A percentile compares a stretch with the other conserved stretches of the same genome.
phyloP scores from a whole-genome alignment of 1,284 basidiomycete genomes.

The Agroathelia rolfsii region DNA sequence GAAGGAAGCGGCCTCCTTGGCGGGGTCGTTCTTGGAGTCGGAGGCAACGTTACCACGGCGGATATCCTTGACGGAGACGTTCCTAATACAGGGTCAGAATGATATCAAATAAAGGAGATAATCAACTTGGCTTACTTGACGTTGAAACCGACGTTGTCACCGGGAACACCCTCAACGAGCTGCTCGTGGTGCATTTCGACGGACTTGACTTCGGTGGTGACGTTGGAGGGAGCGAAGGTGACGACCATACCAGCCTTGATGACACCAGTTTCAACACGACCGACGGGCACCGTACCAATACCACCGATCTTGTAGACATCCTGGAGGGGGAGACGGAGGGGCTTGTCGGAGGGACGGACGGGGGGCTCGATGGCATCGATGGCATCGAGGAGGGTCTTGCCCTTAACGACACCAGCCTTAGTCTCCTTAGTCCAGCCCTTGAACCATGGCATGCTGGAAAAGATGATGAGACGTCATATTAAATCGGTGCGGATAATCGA shows the following conservation, averaged over 20 bases:
- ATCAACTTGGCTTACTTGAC: slow-evolving; percentile 60
- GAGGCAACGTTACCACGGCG: slow-evolving; percentile 98
- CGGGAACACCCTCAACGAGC: slow-evolving; percentile 88
- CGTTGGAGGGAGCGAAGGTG: slow-evolving; percentile 92
- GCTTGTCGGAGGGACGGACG: slow-evolving; percentile 94
- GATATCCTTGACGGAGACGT: slow-evolving; percentile 99
- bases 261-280: slow-evolving; percentile 99
- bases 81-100: slow-evolving; percentile 44
- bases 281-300: slow-evolving; percentile 99
- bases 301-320: slow-evolving; percentile 99
- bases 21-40: slow-evolving; percentile 99
- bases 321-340: slow-evolving; percentile 99
- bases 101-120: slow-evolving; percentile 1
- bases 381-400: slow-evolving; percentile 99
- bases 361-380: slow-evolving; percentile 99
- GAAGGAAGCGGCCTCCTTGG: slow-evolving; percentile 99
- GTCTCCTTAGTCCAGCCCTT: slow-evolving; percentile 98
- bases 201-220: slow-evolving; percentile 99
- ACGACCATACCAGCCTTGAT: slow-evolving; percentile 99
- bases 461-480: slow-evolving; percentile 12
- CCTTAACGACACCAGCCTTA: slow-evolving; percentile 89
- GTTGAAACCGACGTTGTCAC: slow-evolving; percentile 99
- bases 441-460: slow-evolving; percentile 92
- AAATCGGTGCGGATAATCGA: slow-evolving; percentile 10
- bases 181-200: slow-evolving; percentile 99